Conservation (phyloP, 805 yeast genomes). For the Nakazawaea pomicola region DNA sequence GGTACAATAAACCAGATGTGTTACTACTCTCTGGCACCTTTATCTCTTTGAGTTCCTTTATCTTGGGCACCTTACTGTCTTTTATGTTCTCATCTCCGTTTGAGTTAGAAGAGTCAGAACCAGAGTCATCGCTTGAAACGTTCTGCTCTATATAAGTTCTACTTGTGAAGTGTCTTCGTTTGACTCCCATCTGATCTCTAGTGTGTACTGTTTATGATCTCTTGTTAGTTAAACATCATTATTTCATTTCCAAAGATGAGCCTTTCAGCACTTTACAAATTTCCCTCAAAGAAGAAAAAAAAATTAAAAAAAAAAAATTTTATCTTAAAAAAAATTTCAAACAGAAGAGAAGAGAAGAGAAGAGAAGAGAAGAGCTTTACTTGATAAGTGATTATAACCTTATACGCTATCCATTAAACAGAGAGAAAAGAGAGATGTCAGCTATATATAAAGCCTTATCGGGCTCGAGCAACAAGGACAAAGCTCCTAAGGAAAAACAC, state of each 20-base stretch:
- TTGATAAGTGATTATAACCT: no score
- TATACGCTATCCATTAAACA: no score
- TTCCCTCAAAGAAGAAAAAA: background rate
- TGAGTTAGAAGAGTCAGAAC: no score
- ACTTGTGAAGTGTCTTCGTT: constrained; percentile 9
- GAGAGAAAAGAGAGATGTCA: no score
- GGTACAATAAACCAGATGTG: no score
- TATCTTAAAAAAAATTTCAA: constrained; percentile 14
- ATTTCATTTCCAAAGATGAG: background rate
- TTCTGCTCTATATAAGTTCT: constrained; percentile 18
- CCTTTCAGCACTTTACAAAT: background rate
- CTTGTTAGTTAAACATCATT: no score
- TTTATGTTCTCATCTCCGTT: no score
- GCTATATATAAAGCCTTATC: constrained; percentile 65
- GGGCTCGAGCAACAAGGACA: constrained; percentile 36
- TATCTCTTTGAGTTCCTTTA: background rate
- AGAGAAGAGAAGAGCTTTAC: no score
- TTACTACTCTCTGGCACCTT: background rate
- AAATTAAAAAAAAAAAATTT: background rate
- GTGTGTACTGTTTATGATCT: no score
- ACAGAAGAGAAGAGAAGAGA: background rate
- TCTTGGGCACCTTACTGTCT: no score
- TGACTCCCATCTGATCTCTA: constrained; percentile 2
- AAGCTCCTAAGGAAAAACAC: constrained; percentile 43
- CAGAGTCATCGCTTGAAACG: no score